Evolutionary conservation across 2,329 filamentous ascomycete species (phyloP), one percentile per base, ranked within the genome.

Genomic region (Amesomyces nigricolor): DNA sequence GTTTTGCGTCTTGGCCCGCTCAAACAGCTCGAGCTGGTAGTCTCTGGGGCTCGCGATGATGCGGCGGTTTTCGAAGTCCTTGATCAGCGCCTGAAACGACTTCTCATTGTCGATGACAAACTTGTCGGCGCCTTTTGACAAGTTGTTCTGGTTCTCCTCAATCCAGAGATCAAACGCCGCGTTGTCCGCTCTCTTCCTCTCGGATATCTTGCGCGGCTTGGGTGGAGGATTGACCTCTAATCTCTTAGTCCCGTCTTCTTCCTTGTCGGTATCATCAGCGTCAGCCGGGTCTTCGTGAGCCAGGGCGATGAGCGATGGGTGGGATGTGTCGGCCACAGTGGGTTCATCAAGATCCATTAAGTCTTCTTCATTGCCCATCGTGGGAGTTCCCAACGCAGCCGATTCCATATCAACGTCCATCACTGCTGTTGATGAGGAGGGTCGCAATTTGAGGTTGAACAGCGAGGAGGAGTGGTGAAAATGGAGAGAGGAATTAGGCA

Each of bases 11-110:
- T 94, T 96, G 4, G 94, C 92, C 60, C 82, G 82, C 68, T 96
- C 89, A 65, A 94, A 97, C 0, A 99, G 78, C 67, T 97, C 92
- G 11, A 89, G 75, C 68, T 99, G 94, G 66, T 97, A 99, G 65
- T 96, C 90, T 47, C 92, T 80, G 0, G 91, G 89, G 51, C 84
- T 87, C 10, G 83, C 80, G 57, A 94, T 91, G 51, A 90, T 88
- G 37, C 72, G 75, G 19, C 71, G 68, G 47, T 68, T 71, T 38
- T 73, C 72, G 47, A 67, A 70, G 11, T 71, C 66, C 40, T 62
- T 65, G 11, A 73, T 62, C 16, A 76, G 62, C 11, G 65, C 61
- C 4, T 66, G 62, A 9, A 67, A 62, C 2, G 71, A 71, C 52
- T 68, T 68, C 42, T 67, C 63, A 1, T 68, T 62, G 19, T 66